Base-by-base conservation (phyloP, 1,139 yeast species). In the Pichia sp. region DNA sequence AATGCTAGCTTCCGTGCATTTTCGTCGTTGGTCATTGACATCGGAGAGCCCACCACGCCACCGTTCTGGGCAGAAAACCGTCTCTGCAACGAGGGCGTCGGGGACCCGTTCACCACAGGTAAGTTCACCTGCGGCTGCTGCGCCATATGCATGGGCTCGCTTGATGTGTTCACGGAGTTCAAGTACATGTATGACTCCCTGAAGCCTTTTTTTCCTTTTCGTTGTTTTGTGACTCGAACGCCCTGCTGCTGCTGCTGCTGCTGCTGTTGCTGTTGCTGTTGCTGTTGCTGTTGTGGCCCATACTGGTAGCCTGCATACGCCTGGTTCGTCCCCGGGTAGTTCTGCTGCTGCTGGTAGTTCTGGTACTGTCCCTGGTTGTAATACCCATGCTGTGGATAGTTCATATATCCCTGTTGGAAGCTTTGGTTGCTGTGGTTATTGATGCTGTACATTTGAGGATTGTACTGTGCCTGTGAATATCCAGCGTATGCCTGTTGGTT, bases 131-230 rank as follows among this genome's bases (percentile, higher is more conserved):
- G 50, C 36, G 36, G 44, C 8, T 16, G 26, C 15, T 15, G 49
- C 6, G 40, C 10, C 15, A 36, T 13, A 15, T 19, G 23, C 3
- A 19, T 19, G 23, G 3, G 23, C 23, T 36, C 40, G 6, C 15
- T 13, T 11, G 15, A 4, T 42, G 30, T 34, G 23, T 38, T 36
- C 16, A 44, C 16, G 11, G 42, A 48, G 19, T 57, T 54, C 6
- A 57, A 42, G 36, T 56, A 57, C 58, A 59, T 56, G 23, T 54
- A 59, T 1, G 61, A 59, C 41, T 59, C 61, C 38, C 60, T 51
- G 38, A 43, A 51, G 3, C 47, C 40, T 5, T 53, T 45, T 23
- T 56, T 53, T 4, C 42, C 23, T 16, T 15, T 26, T 42, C 52
- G 23, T 23, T 50, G 51, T 41, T 51, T 46, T 1, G 57, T 31